Evolutionary conservation across 257 asterid species (phyloP).

Genomic region (Nemophila menziesii): DNA sequence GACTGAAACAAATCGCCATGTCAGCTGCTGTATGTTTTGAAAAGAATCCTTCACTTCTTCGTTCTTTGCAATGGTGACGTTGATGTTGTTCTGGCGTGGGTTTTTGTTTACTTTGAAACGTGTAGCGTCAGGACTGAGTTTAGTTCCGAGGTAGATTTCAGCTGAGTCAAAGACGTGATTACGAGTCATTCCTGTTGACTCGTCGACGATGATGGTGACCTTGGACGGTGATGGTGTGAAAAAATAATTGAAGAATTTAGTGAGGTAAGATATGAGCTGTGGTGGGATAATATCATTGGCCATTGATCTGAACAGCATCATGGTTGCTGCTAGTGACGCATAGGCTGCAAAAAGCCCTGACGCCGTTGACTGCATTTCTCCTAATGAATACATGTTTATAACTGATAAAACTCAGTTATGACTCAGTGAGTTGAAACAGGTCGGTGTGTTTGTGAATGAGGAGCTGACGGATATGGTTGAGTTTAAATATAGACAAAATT

Average conservation of each 20-base stretch:
- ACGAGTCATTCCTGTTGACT: constrained; percentile 40
- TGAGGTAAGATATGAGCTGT: constrained; percentile 21
- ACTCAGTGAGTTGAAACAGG: not conserved
- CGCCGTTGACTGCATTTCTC: constrained; percentile 44
- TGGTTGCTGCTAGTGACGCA: constrained; percentile 59
- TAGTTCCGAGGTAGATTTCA: constrained; percentile 50
- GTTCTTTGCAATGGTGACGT: constrained; percentile 40
- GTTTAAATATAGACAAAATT: too few relatives aligned
- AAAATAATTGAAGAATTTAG: constrained; percentile 17
- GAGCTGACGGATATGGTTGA: too few relatives aligned
- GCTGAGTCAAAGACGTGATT: constrained; percentile 65
- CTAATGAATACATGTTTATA: constrained; percentile 22
- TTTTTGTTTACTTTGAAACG: constrained; percentile 39
- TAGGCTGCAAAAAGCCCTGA: constrained; percentile 57
- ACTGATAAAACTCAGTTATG: too few relatives aligned
- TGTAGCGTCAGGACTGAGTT: constrained; percentile 37
- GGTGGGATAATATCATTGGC: constrained; percentile 46
- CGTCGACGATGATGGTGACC: constrained; percentile 54
- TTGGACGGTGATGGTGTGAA: constrained; percentile 19
- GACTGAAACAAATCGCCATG: constrained; percentile 44
- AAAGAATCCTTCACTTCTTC: constrained; percentile 30
- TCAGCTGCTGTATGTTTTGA: constrained; percentile 14
- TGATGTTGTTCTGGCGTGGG: constrained; percentile 36
- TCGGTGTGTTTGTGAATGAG: not conserved
- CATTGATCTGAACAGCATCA: constrained; percentile 63